These are phyloP conservation scores for Aspergillus versicolor DNA, from an alignment of 2,329 filamentous ascomycete species.

Conservation along the genomic window DNA sequence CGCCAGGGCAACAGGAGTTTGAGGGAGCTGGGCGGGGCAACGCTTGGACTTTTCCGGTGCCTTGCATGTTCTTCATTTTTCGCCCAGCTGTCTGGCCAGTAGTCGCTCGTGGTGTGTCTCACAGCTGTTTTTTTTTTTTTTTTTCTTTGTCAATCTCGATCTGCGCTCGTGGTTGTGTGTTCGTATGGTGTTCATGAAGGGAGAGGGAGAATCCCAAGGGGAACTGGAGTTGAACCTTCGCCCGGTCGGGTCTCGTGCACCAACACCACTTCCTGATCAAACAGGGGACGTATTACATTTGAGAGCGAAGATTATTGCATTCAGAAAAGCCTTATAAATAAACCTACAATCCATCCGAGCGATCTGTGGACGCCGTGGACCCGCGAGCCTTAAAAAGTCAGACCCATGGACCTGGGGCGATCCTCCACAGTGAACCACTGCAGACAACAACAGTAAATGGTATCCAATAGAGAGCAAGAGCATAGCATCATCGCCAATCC, in stretches of 20 bases:
- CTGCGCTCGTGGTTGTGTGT: not conserved
- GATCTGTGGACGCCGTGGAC: too few relatives aligned
- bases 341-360: not conserved
- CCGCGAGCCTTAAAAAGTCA: not conserved
- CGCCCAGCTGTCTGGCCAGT: not conserved
- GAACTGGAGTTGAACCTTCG: not conserved
- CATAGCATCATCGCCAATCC: too few relatives aligned
- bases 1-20: constrained; percentile 15
- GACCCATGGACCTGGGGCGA: constrained; percentile 1
- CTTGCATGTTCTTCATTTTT: constrained; percentile 6
- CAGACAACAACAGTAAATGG: too few relatives aligned
- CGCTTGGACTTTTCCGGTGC: not conserved
- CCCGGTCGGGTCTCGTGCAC: not conserved
- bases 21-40: constrained; percentile 8
- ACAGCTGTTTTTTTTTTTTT: not conserved
- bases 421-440: not conserved
- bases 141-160: not conserved
- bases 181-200: not conserved
- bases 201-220: not conserved
- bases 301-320: not conserved
- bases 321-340: not conserved
- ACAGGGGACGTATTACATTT: not conserved
- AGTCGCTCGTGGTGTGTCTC: not conserved
- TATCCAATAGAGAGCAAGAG: too few relatives aligned
- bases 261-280: not conserved